A percentile compares a stretch with the other conserved stretches of the same genome.
Conservation (phyloP, 139 green algal species). For the Asterochloris erici region DNA sequence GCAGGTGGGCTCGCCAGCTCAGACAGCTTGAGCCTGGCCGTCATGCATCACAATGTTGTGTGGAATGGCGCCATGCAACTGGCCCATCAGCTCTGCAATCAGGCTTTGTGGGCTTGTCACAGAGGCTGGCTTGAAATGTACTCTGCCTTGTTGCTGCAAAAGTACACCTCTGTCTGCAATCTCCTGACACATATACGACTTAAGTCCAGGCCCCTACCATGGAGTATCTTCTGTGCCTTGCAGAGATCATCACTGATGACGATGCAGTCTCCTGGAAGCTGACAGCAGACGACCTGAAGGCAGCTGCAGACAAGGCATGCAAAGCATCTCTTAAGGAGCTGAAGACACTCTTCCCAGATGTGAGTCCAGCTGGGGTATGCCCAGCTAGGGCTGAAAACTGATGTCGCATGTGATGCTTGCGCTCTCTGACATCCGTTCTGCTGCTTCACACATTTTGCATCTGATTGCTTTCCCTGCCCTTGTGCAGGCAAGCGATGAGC, state of each 20-base stretch:
- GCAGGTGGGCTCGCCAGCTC: slow-evolving; percentile 16
- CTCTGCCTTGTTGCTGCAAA: too few species aligned
- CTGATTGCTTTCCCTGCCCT: not conserved
- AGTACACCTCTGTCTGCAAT: too few species aligned
- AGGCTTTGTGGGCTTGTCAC: too few species aligned
- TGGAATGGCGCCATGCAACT: too few species aligned
- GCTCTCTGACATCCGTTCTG: not conserved
- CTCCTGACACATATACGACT: too few species aligned
- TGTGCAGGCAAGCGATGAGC: slow-evolving; percentile 34
- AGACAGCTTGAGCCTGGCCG: not conserved
- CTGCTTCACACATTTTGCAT: not conserved
- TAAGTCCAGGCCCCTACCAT: too few species aligned
- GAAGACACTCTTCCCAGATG: slow-evolving; percentile 17
- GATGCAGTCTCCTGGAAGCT: slow-evolving; percentile 27
- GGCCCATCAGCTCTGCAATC: too few species aligned
- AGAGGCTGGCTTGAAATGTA: too few species aligned
- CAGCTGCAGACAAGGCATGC: slow-evolving; percentile 48
- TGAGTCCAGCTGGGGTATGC: not conserved
- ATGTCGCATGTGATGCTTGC: not conserved
- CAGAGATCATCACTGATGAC: slow-evolving; percentile 38
- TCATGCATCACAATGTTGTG: not conserved
- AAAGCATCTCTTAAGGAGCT: slow-evolving; percentile 14
- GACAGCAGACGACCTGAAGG: slow-evolving; percentile 40
- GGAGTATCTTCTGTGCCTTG: not conserved
- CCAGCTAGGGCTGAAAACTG: too few species aligned